Evolutionary conservation across 805 yeast genomes (phyloP).

Genomic region (Suhomyces tanzawaensis): DNA sequence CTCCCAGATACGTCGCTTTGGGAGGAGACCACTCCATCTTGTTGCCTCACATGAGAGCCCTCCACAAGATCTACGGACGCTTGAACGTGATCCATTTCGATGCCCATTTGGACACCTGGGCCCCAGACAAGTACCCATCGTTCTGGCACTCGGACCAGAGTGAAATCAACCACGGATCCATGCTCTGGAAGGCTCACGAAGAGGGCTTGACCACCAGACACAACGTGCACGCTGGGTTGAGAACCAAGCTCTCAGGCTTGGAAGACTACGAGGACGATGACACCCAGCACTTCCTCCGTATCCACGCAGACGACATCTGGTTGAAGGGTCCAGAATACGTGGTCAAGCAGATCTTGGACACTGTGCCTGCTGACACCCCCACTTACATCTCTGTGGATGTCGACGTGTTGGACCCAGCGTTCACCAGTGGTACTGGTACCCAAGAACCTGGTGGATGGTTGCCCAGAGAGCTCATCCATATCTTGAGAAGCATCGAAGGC

Average conservation of each 20-base stretch:
- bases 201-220: slow-evolving; percentile 61
- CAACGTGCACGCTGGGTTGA: slow-evolving; percentile 73
- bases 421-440: slow-evolving; percentile 58
- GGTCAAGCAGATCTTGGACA: slow-evolving; percentile 47
- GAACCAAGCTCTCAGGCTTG: slow-evolving; percentile 68
- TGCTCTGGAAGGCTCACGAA: slow-evolving; percentile 77
- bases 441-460: slow-evolving; percentile 60
- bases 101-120: slow-evolving; percentile 83
- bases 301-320: slow-evolving; percentile 74
- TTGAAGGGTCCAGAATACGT: slow-evolving; percentile 60
- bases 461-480: slow-evolving; percentile 52
- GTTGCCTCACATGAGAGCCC: slow-evolving; percentile 68
- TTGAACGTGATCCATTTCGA: slow-evolving; percentile 78
- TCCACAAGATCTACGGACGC: slow-evolving; percentile 59
- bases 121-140: slow-evolving; percentile 67
- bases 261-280: slow-evolving; percentile 67
- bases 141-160: slow-evolving; percentile 57
- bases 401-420: slow-evolving; percentile 58
- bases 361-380: slow-evolving; percentile 62
- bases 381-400: slow-evolving; percentile 79
- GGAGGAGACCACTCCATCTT: slow-evolving; percentile 85
- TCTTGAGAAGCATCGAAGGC: slow-evolving; percentile 43
- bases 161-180: slow-evolving; percentile 77
- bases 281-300: slow-evolving; percentile 66
- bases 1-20: slow-evolving; percentile 66